Conservation (phyloP, 176 grass and related monocot genomes). For the Musa schizocarpa region DNA sequence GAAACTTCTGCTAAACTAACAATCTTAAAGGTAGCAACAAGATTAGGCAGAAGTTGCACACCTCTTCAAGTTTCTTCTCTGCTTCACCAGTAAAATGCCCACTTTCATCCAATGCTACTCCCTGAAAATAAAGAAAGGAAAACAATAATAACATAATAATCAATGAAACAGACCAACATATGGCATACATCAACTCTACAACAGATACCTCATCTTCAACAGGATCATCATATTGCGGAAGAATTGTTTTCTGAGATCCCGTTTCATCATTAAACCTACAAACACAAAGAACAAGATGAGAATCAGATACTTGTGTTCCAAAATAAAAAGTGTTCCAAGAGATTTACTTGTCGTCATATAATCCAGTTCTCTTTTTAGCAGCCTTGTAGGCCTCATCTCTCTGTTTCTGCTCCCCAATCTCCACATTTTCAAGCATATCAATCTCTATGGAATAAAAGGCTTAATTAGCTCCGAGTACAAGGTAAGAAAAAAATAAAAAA, state of each 20-base stretch:
- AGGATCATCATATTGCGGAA: slow-evolving; percentile 79
- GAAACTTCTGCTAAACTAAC: background rate
- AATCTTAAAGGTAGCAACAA: background rate
- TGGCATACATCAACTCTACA: background rate
- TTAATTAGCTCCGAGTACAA: background rate
- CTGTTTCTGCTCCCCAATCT: slow-evolving; percentile 86
- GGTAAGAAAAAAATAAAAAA: background rate
- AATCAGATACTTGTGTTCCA: background rate
- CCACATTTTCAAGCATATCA: slow-evolving; percentile 93
- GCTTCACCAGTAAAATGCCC: slow-evolving; percentile 67
- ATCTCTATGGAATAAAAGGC: slow-evolving; percentile 30
- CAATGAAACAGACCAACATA: slow-evolving; percentile 7
- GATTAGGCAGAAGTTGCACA: slow-evolving; percentile 10
- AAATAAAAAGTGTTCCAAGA: background rate
- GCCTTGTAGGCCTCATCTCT: slow-evolving; percentile 65
- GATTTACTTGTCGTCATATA: slow-evolving; percentile 75
- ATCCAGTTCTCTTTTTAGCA: slow-evolving; percentile 74
- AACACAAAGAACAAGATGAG: slow-evolving; percentile 8
- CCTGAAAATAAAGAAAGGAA: slow-evolving; percentile 36
- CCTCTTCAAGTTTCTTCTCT: slow-evolving; percentile 83
- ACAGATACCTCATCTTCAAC: slow-evolving; percentile 65
- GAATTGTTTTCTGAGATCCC: slow-evolving; percentile 47
- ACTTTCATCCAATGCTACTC: slow-evolving; percentile 69
- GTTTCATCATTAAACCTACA: slow-evolving; percentile 68
- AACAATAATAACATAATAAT: slow-evolving; percentile 6